A percentile compares a stretch with the other conserved stretches of the same genome.
Conservation (phyloP, 2,329 filamentous ascomycete genomes). For the Rhytidhysteron rufulum region DNA sequence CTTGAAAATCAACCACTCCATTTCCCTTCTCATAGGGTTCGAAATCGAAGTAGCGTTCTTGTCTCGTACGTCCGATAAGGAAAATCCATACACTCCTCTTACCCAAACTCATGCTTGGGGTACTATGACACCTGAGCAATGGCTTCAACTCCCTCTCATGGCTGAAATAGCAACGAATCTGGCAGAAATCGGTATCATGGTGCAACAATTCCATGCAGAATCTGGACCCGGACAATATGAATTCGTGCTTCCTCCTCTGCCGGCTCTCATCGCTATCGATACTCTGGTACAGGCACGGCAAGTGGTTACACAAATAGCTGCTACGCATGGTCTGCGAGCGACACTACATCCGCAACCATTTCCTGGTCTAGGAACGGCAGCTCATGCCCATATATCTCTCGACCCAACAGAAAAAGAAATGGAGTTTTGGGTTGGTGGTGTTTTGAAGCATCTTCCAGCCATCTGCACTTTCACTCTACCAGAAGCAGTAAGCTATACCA, state of each 20-base stretch:
- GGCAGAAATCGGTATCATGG: conserved; percentile 57
- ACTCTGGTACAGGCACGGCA: conserved; percentile 67
- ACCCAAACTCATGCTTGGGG: conserved; percentile 69
- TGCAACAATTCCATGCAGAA: conserved; percentile 74
- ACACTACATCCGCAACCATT: conserved; percentile 74
- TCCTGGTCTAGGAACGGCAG: conserved; percentile 58
- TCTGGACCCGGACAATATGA: conserved; percentile 73
- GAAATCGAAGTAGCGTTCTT: conserved; percentile 79
- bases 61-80: conserved; percentile 38
- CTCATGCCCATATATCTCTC: conserved; percentile 68
- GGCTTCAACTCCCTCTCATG: conserved; percentile 57
- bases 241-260: conserved; percentile 62
- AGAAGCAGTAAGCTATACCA: conserved; percentile 63
- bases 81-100: conserved; percentile 43
- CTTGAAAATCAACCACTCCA: conserved; percentile 48
- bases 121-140: conserved; percentile 59
- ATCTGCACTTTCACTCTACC: conserved; percentile 68
- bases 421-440: conserved; percentile 64
- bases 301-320: conserved; percentile 62
- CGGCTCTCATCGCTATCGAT: conserved; percentile 67
- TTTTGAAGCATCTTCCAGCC: conserved; percentile 62
- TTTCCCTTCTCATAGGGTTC: conserved; percentile 68
- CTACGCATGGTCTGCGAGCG: conserved; percentile 59
- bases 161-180: conserved; percentile 63
- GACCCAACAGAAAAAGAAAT: conserved; percentile 53